phyloP scores from a whole-genome alignment of 768 basidiomycete genomes.

The Tulasnella sp. region DNA sequence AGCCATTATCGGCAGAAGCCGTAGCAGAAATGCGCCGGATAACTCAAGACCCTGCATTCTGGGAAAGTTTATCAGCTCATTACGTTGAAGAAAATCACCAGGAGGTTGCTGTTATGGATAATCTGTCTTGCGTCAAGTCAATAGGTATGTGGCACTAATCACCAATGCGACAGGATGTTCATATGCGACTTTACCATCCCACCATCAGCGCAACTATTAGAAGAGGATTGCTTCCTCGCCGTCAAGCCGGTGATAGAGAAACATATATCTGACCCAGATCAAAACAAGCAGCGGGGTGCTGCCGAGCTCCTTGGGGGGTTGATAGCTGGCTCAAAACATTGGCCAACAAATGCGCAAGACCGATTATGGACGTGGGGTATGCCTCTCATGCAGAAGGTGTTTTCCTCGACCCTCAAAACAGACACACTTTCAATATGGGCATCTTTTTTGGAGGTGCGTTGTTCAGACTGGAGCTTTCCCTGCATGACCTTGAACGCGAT shows the following conservation, averaged over 20 bases:
- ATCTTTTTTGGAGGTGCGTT: conserved; percentile 59
- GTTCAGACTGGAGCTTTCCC: conserved; percentile 1
- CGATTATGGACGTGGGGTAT: conserved; percentile 72
- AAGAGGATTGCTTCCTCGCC: conserved; percentile 54
- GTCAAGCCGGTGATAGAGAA: conserved; percentile 51
- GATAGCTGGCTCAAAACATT: conserved; percentile 73
- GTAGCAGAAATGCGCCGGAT: conserved; percentile 40
- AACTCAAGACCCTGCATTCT: conserved; percentile 42
- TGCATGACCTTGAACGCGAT: background rate
- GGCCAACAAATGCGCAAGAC: conserved; percentile 60
- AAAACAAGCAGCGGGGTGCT: conserved; percentile 79
- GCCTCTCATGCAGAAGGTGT: conserved; percentile 52
- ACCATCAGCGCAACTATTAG: conserved; percentile 60
- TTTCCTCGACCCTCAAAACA: conserved; percentile 61
- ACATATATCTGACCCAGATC: conserved; percentile 56
- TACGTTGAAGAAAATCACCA: conserved; percentile 73
- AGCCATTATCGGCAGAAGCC: conserved; percentile 39
- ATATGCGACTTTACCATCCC: conserved; percentile 22
- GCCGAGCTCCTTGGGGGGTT: conserved; percentile 73
- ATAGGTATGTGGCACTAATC: conserved; percentile 41
- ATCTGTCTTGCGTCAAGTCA: conserved; percentile 61
- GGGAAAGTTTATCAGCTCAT: conserved; percentile 55
- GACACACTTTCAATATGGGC: conserved; percentile 72
- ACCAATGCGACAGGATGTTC: background rate
- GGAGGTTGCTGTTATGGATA: conserved; percentile 50